These are phyloP conservation scores for Macadamia tetraphylla DNA, from an alignment of 164 flowering plant genomes.

Conservation along the genomic window DNA sequence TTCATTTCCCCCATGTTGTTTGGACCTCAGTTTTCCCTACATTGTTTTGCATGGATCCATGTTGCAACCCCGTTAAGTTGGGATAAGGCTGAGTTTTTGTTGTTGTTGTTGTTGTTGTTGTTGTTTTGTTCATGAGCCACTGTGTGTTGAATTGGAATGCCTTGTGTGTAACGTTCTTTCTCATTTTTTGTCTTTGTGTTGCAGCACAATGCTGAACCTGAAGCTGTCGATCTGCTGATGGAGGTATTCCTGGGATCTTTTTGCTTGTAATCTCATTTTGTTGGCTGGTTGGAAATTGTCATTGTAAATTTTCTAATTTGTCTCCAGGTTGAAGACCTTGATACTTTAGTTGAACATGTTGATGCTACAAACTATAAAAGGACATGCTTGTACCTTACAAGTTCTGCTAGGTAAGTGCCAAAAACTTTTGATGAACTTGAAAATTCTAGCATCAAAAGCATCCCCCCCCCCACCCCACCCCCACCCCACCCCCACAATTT, in stretches of 20 bases:
- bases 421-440: no score
- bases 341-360: conserved; percentile 71
- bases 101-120: no score
- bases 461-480: no score
- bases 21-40: no score
- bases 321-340: conserved; percentile 82
- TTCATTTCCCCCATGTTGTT: no score
- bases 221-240: conserved; percentile 96
- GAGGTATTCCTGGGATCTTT: conserved; percentile 46
- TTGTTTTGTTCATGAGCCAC: not conserved
- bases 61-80: no score
- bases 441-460: not conserved
- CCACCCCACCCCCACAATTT: not conserved
- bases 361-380: conserved; percentile 75
- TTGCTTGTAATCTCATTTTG: not conserved
- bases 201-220: conserved; percentile 99
- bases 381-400: conserved; percentile 82
- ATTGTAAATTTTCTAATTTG: not conserved
- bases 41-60: no score
- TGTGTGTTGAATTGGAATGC: not conserved
- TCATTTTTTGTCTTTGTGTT: not conserved
- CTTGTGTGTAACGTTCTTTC: not conserved
- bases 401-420: conserved; percentile 63
- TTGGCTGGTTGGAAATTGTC: not conserved
- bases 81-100: no score